Conservation (phyloP, 208 protist genomes). For the Naegleria gruberi region DNA sequence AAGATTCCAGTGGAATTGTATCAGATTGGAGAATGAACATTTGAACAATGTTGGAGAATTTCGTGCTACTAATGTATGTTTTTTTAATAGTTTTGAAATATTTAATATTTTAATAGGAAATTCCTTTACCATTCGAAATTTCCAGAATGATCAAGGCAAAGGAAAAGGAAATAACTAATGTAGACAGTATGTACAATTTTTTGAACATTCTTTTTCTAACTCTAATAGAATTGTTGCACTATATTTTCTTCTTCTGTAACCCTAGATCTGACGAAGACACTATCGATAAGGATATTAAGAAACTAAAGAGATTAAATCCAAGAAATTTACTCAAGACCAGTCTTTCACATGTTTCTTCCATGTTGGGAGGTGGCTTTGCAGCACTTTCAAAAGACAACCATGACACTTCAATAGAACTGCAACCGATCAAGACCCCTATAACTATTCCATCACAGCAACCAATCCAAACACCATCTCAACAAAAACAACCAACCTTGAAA, state of each 20-base stretch:
- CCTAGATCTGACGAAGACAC: not conserved
- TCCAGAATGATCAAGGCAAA: not conserved
- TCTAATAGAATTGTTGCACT: not conserved
- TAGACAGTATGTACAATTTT: not conserved
- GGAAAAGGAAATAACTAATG: not conserved
- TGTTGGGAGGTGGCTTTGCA: not conserved
- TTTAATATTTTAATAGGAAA: not conserved
- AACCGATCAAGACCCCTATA: too few relatives aligned
- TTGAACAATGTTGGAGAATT: constrained; percentile 45
- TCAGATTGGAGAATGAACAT: constrained; percentile 54
- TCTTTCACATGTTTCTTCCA: not conserved
- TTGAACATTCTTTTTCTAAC: not conserved
- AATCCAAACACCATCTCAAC: too few relatives aligned
- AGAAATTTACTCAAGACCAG: not conserved
- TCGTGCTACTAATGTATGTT: constrained; percentile 19
- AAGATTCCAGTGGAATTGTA: constrained; percentile 46
- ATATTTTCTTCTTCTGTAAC: not conserved
- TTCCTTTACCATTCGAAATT: not conserved
- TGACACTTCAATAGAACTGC: too few relatives aligned
- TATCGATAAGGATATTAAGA: not conserved
- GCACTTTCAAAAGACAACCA: too few relatives aligned
- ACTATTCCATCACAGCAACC: too few relatives aligned
- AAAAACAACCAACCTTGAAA: too few relatives aligned
- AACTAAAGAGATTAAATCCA: not conserved
- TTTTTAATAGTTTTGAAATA: not conserved